Conservation (phyloP, 2,329 filamentous ascomycete species). For the Colletotrichum eleusines region DNA sequence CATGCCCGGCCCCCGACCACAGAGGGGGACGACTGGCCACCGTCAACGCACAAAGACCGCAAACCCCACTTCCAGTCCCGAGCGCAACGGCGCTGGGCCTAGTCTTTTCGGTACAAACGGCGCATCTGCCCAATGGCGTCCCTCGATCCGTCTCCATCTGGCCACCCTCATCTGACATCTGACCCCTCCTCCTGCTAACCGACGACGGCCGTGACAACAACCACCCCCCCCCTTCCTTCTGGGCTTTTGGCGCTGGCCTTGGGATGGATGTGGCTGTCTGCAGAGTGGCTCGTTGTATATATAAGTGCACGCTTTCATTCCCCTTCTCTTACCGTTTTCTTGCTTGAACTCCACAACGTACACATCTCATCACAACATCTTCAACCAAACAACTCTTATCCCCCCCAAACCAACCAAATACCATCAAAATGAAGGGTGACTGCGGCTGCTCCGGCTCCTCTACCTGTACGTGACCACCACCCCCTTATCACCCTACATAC, state of each 20-base stretch:
- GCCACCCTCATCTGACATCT: conserved; percentile 41
- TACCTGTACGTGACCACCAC: conserved; percentile 32
- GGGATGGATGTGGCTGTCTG: neutral
- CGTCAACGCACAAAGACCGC: conserved; percentile 41
- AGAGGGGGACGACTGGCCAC: conserved; percentile 30
- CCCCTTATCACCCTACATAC: neutral
- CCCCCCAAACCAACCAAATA: conserved; percentile 31
- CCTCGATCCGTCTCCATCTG: conserved; percentile 38
- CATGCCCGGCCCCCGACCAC: conserved; percentile 19
- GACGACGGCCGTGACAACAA: neutral
- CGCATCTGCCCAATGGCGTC: conserved; percentile 31
- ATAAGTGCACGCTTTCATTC: conserved; percentile 36
- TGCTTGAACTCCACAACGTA: conserved; percentile 17
- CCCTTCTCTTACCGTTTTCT: neutral
- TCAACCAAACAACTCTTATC: conserved; percentile 23
- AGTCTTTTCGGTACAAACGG: conserved; percentile 34
- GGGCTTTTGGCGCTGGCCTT: neutral
- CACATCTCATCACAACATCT: conserved; percentile 30
- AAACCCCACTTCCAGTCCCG: conserved; percentile 28
- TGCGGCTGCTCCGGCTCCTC: conserved; percentile 45
- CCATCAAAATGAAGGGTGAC: conserved; percentile 45
- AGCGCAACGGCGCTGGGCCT: conserved; percentile 11
- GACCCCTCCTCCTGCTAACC: conserved; percentile 33
- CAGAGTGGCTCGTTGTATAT: conserved; percentile 29
- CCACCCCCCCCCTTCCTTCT: neutral